Conservation (phyloP, 192 early-diverging fungal genomes). For the Coemansia sp. region DNA sequence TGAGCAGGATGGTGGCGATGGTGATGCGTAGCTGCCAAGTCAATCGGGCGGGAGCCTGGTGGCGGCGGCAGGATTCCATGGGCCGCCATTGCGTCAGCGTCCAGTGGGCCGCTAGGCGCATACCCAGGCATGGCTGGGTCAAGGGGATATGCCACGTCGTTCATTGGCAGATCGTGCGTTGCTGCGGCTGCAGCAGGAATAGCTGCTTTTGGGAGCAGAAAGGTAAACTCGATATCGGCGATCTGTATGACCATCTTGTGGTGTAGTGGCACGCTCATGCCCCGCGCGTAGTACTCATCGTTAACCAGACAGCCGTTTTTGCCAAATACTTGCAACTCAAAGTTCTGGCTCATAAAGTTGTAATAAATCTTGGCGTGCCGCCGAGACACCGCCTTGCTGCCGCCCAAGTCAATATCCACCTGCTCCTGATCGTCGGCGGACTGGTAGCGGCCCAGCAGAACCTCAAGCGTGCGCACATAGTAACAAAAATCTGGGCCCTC, state of each 20-base stretch:
- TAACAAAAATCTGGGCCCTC: slow-evolving; percentile 82
- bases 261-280: slow-evolving; percentile 58
- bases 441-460: slow-evolving; percentile 72
- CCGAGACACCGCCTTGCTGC: slow-evolving; percentile 81
- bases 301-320: slow-evolving; percentile 91
- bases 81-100: not conserved
- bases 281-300: slow-evolving; percentile 71
- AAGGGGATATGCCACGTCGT: slow-evolving; percentile 6
- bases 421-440: slow-evolving; percentile 54
- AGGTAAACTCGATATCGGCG: slow-evolving; percentile 76
- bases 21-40: slow-evolving; percentile 1
- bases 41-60: not conserved
- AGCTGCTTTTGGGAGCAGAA: slow-evolving; percentile 66
- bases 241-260: slow-evolving; percentile 73
- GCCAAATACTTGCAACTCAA: slow-evolving; percentile 83
- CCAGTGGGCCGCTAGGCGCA: slow-evolving; percentile 4
- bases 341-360: slow-evolving; percentile 76
- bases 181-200: slow-evolving; percentile 9
- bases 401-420: slow-evolving; percentile 85
- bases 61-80: not conserved
- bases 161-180: slow-evolving; percentile 3
- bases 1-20: slow-evolving; percentile 9
- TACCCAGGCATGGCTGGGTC: slow-evolving; percentile 5
- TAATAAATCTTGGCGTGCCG: slow-evolving; percentile 82
- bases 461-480: slow-evolving; percentile 77